Evolutionary conservation across 805 yeast genomes (phyloP).

Genomic region (Pachysolen tannophilus): DNA sequence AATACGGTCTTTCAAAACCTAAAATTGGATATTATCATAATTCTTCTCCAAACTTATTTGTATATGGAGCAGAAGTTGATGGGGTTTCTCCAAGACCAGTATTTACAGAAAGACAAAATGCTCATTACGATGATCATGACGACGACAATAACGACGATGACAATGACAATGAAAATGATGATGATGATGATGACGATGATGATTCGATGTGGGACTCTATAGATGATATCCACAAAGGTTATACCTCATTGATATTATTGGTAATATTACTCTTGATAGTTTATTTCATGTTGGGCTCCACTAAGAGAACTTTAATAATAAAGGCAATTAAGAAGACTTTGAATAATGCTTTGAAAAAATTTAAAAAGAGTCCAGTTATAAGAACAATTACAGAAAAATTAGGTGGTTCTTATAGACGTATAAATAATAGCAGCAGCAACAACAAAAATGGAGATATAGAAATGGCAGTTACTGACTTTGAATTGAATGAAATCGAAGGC

Average conservation of each 20-base stretch:
- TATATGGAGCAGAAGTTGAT: conserved; percentile 44
- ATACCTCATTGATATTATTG: conserved; percentile 1
- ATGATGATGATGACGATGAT: conserved; percentile 21
- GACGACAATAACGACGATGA: conserved; percentile 14
- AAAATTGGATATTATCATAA: conserved; percentile 40
- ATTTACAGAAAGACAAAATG: conserved; percentile 17
- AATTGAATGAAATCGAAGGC: not conserved
- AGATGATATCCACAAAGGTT: conserved; percentile 1
- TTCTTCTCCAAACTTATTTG: conserved; percentile 38
- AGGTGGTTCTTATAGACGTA: not conserved
- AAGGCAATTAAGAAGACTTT: conserved; percentile 2
- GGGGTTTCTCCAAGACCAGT: conserved; percentile 35
- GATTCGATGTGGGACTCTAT: not conserved
- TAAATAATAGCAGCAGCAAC: not conserved
- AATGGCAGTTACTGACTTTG: not conserved
- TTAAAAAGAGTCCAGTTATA: not conserved
- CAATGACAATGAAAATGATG: conserved; percentile 21
- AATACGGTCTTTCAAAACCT: conserved; percentile 10
- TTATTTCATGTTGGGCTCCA: conserved; percentile 7
- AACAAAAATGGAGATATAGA: conserved; percentile 15
- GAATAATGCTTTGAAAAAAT: not conserved
- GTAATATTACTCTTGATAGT: not conserved
- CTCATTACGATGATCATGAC: conserved; percentile 12
- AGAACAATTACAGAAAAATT: not conserved
- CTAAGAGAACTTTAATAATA: conserved; percentile 3